These are phyloP conservation scores for Curvularia hawaiiensis DNA, from an alignment of 2,329 filamentous ascomycete species.

Conservation along the genomic window DNA sequence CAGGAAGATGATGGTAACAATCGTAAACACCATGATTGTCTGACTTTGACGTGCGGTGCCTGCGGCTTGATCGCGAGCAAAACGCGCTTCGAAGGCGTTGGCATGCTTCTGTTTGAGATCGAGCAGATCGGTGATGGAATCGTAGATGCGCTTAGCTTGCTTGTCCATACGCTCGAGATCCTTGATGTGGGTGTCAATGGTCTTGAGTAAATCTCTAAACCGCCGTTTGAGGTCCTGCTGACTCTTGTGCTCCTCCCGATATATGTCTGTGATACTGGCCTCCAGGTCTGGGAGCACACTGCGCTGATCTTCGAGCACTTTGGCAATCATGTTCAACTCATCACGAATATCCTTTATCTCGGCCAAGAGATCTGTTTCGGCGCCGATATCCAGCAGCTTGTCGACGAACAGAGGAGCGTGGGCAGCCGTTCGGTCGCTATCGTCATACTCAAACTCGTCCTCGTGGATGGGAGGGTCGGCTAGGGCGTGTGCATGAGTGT, in stretches of 20 bases:
- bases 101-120: constrained; percentile 73
- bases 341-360: constrained; percentile 72
- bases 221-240: constrained; percentile 59
- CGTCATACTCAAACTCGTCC: constrained; percentile 41
- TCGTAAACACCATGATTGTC: constrained; percentile 64
- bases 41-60: constrained; percentile 63
- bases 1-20: constrained; percentile 64
- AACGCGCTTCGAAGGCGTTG: constrained; percentile 69
- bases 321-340: constrained; percentile 67
- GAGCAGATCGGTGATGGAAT: constrained; percentile 65
- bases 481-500: constrained; percentile 37
- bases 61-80: constrained; percentile 64
- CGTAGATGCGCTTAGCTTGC: constrained; percentile 65
- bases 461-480: constrained; percentile 31
- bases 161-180: constrained; percentile 69
- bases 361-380: constrained; percentile 64
- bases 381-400: constrained; percentile 63
- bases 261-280: constrained; percentile 48
- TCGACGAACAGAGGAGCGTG: constrained; percentile 57
- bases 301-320: constrained; percentile 58
- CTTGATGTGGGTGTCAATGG: constrained; percentile 62
- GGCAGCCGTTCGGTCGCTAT: constrained; percentile 24
- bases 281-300: constrained; percentile 56
- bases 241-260: constrained; percentile 41
- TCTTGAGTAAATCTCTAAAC: constrained; percentile 62